Percentiles rank a stretch among this genome's conserved stretches.
These are phyloP conservation scores for Aspergillus felis DNA, from an alignment of 2,329 filamentous ascomycete species.

Conservation along the genomic window DNA sequence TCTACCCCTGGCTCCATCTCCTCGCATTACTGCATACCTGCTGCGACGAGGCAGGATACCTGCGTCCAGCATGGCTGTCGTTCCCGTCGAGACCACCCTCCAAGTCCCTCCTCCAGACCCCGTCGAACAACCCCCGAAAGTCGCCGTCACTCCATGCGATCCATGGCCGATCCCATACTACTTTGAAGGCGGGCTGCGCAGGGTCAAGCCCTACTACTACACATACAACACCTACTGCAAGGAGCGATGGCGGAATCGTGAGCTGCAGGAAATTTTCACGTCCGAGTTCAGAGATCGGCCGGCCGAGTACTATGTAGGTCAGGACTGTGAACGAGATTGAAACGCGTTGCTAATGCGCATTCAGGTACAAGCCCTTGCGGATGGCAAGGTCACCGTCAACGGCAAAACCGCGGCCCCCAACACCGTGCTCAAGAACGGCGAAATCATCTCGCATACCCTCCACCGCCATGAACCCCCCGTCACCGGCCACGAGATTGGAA, in stretches of 20 bases:
- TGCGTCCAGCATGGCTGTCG: constrained; percentile 36
- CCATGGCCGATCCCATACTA: constrained; percentile 69
- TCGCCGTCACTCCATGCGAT: constrained; percentile 30
- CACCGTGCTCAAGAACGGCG: constrained; percentile 78
- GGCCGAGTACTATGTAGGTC: constrained; percentile 73
- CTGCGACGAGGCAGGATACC: constrained; percentile 32
- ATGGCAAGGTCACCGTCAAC: constrained; percentile 75
- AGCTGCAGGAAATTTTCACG: constrained; percentile 80
- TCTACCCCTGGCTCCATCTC: constrained; percentile 33
- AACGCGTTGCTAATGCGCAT: not conserved
- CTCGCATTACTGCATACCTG: constrained; percentile 38
- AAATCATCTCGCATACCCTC: constrained; percentile 85
- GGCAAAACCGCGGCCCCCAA: constrained; percentile 65
- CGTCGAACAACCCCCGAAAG: constrained; percentile 16
- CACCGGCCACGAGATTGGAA: constrained; percentile 69
- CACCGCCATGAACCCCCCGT: constrained; percentile 96
- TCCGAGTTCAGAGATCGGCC: constrained; percentile 89
- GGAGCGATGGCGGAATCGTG: constrained; percentile 80
- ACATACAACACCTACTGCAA: constrained; percentile 97
- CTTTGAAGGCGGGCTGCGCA: constrained; percentile 75
- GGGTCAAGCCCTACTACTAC: constrained; percentile 81
- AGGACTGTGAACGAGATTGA: not conserved
- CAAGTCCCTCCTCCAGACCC: constrained; percentile 25
- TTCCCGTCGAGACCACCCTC: constrained; percentile 24
- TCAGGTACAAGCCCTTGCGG: constrained; percentile 70